Percentiles rank a stretch among this genome's conserved stretches.
Evolutionary conservation across 345 rosid species (phyloP).

Genomic region (Syzygium oleosum): DNA sequence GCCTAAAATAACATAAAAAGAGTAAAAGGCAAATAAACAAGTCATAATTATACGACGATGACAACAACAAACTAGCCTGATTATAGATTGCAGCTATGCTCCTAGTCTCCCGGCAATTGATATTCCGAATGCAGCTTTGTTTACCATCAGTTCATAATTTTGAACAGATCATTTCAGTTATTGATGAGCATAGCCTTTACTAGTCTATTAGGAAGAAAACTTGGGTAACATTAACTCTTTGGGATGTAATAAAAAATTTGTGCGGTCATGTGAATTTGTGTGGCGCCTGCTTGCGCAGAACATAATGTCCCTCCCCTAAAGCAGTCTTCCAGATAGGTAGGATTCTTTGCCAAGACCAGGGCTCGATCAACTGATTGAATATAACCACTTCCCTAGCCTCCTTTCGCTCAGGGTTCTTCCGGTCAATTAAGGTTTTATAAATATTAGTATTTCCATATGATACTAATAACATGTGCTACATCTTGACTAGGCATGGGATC

Average conservation of each 20-base stretch:
- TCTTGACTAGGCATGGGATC: slow-evolving; percentile 93
- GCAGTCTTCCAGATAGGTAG: not conserved
- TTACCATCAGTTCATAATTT: not conserved
- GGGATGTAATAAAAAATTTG: not conserved
- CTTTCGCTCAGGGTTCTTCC: not conserved
- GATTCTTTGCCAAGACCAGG: not conserved
- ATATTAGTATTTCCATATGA: not conserved
- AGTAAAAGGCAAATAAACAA: not conserved
- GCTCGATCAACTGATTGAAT: not conserved
- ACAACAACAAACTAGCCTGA: not conserved
- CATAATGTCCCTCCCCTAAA: not conserved
- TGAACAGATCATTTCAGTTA: not conserved
- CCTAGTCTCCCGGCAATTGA: not conserved
- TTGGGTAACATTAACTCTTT: not conserved
- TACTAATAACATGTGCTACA: slow-evolving; percentile 3
- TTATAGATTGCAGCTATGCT: not conserved
- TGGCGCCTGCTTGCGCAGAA: not conserved
- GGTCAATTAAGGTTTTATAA: not conserved
- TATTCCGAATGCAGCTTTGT: not conserved
- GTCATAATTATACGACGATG: not conserved
- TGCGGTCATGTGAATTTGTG: not conserved
- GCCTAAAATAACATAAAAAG: not conserved
- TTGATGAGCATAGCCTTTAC: not conserved
- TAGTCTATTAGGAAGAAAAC: not conserved
- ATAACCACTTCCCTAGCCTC: not conserved